Conservation (phyloP, 495 filamentous ascomycete genomes). For the Immersiella caudata region DNA sequence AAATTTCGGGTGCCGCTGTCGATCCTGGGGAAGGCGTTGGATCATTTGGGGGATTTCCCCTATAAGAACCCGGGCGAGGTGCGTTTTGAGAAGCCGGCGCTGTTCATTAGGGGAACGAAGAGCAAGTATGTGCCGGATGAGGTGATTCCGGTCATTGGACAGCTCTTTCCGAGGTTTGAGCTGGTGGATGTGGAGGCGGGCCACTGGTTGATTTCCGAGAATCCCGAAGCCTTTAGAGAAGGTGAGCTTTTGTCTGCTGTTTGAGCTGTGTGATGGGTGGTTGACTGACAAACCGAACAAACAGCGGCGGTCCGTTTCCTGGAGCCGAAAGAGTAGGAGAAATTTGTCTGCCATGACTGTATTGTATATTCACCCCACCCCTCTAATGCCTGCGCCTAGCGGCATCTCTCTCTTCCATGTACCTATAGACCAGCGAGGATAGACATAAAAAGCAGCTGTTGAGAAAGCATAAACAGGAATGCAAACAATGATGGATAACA, state of each 20-base stretch:
- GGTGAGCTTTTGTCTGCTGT: conserved; percentile 48
- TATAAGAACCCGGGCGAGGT: conserved; percentile 64
- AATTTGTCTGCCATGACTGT: neutral
- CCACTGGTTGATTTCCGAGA: conserved; percentile 94
- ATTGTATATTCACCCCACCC: conserved; percentile 1
- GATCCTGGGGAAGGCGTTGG: conserved; percentile 40
- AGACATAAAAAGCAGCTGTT: conserved; percentile 8
- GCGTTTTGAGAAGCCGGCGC: conserved; percentile 72
- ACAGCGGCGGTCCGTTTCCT: conserved; percentile 66
- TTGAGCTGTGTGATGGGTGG: neutral
- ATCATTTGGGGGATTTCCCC: conserved; percentile 82
- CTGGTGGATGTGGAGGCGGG: conserved; percentile 83
- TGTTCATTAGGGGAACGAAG: conserved; percentile 81
- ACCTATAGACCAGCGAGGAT: conserved; percentile 17
- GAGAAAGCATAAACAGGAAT: conserved; percentile 4
- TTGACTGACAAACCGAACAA: conserved; percentile 12
- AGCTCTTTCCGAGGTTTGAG: conserved; percentile 84
- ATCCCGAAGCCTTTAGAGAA: conserved; percentile 81
- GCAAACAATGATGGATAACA: conserved; percentile 2
- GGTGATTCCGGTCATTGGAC: conserved; percentile 80
- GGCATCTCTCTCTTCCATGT: neutral
- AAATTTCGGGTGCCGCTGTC: conserved; percentile 53
- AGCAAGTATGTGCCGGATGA: conserved; percentile 89
- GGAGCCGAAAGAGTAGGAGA: conserved; percentile 58
- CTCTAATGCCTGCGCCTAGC: neutral